Evolutionary conservation across 208 protist species (phyloP).

Genomic region (Vickermania ingenoplastis): DNA sequence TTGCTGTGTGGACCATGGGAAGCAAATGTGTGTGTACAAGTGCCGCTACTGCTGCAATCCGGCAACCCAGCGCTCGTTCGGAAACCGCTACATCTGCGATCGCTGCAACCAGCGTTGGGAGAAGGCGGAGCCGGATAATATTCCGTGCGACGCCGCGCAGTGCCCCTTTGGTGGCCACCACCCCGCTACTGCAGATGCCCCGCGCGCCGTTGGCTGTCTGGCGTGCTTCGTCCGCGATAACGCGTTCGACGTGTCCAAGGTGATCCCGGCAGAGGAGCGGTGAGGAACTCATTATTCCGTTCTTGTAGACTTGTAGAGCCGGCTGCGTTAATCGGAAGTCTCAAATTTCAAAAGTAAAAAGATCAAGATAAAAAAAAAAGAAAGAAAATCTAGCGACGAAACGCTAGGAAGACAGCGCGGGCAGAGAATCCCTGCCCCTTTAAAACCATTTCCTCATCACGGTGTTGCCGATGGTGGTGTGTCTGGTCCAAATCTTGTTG

Average conservation of each 20-base stretch:
- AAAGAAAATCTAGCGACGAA: too few relatives aligned
- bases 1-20: constrained; percentile 22
- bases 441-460: too few relatives aligned
- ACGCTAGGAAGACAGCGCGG: too few relatives aligned
- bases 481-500: too few relatives aligned
- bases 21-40: constrained; percentile 65
- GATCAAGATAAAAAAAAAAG: too few relatives aligned
- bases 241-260: not conserved
- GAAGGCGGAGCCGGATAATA: constrained; percentile 32
- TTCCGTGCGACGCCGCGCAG: constrained; percentile 34
- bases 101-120: constrained; percentile 57
- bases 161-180: constrained; percentile 56
- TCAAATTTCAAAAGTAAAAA: too few relatives aligned
- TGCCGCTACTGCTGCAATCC: constrained; percentile 86
- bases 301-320: too few relatives aligned
- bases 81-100: constrained; percentile 74
- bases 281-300: too few relatives aligned
- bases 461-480: too few relatives aligned
- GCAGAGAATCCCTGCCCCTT: too few relatives aligned
- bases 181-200: not conserved
- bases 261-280: not conserved
- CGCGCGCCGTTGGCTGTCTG: constrained; percentile 36
- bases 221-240: constrained; percentile 19
- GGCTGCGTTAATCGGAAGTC: too few relatives aligned
- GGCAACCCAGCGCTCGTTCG: constrained; percentile 75